phyloP scores from a whole-genome alignment of 2,329 filamentous ascomycete genomes.

The Parasarocladium wereldwijsianum region DNA sequence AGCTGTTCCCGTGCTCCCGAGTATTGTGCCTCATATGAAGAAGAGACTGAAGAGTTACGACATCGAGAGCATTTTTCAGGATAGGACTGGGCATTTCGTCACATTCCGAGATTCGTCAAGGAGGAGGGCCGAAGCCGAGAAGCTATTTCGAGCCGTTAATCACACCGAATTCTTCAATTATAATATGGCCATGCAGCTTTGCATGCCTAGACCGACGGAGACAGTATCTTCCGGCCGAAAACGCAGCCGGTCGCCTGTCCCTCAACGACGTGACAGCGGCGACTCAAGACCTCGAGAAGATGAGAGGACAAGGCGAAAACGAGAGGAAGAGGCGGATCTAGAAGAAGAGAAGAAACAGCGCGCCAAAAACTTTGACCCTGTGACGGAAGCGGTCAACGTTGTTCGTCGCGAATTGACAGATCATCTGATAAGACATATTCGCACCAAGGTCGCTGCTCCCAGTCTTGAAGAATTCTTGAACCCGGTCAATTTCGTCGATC shows the following conservation, averaged over 20 bases:
- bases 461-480: constrained; percentile 70
- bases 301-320: constrained; percentile 48
- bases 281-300: constrained; percentile 13
- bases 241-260: constrained; percentile 19
- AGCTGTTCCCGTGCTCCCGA: constrained; percentile 73
- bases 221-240: constrained; percentile 10
- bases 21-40: constrained; percentile 80
- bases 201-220: constrained; percentile 15
- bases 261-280: constrained; percentile 8
- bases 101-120: constrained; percentile 68
- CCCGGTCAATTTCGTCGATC: constrained; percentile 65
- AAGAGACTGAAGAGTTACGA: constrained; percentile 73
- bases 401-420: constrained; percentile 70
- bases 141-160: constrained; percentile 67
- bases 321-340: constrained; percentile 66
- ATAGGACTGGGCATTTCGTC: constrained; percentile 80
- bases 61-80: constrained; percentile 69
- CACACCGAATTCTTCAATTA: constrained; percentile 84
- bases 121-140: constrained; percentile 67
- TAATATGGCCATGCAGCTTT: constrained; percentile 76
- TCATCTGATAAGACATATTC: constrained; percentile 79
- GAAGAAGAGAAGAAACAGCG: constrained; percentile 84
- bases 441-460: constrained; percentile 71
- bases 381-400: constrained; percentile 64
- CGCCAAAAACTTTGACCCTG: constrained; percentile 82